Conservation (phyloP, 129 eudicot species). For the Erigeron canadensis region DNA sequence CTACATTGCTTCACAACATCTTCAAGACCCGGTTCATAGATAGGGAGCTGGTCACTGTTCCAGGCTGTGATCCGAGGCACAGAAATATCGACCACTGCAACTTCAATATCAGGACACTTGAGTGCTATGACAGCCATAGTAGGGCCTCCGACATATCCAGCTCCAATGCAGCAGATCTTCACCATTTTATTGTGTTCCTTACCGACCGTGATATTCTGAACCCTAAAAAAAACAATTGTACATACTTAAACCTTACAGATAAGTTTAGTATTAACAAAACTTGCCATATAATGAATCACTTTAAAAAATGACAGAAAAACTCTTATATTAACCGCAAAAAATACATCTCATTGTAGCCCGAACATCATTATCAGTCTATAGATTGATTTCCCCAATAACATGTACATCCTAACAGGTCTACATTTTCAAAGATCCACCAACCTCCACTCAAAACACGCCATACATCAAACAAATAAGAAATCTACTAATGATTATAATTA, state of each 20-base stretch:
- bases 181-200: conserved; percentile 49
- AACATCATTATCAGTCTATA: background rate
- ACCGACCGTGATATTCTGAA: background rate
- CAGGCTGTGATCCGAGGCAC: conserved; percentile 80
- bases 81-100: conserved; percentile 77
- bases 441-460: background rate
- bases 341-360: background rate
- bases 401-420: conserved; percentile 2
- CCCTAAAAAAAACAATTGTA: background rate
- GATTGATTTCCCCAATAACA: background rate
- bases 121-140: conserved; percentile 89
- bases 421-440: background rate
- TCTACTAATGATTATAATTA: conserved; percentile 16
- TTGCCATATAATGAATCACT: background rate
- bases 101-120: conserved; percentile 75
- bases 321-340: background rate
- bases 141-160: conserved; percentile 90
- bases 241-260: background rate
- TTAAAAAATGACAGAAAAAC: background rate
- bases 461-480: background rate
- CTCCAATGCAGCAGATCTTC: conserved; percentile 92
- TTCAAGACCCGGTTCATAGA: conserved; percentile 85
- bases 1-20: conserved; percentile 81
- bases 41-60: conserved; percentile 86
- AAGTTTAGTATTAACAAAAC: background rate